Evolutionary conservation across 2,329 filamentous ascomycete genomes (phyloP).

Genomic region (Domatiomyces catenatus): DNA sequence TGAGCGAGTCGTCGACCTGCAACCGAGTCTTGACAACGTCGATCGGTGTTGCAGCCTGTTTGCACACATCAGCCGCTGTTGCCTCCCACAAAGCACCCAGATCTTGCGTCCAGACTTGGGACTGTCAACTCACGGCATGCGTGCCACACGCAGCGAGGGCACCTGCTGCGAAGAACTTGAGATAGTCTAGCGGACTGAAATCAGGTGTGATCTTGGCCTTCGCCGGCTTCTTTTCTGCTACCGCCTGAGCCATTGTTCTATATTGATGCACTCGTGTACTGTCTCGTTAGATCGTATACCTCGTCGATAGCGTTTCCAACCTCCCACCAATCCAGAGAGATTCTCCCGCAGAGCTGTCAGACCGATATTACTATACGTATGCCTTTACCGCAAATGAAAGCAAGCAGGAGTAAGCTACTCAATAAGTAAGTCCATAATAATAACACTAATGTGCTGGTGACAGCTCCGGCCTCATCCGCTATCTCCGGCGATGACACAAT

Average conservation of each 20-base stretch:
- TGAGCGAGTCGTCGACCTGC: conserved; percentile 46
- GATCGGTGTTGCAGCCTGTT: conserved; percentile 54
- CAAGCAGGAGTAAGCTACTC: not conserved
- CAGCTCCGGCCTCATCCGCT: not conserved
- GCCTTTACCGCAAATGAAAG: not conserved
- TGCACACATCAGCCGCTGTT: conserved; percentile 46
- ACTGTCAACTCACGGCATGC: not conserved
- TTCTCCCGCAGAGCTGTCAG: not conserved
- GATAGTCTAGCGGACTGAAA: not conserved
- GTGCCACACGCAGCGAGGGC: not conserved
- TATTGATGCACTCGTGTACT: not conserved
- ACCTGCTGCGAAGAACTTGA: not conserved
- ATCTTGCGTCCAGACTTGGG: not conserved
- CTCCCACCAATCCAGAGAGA: not conserved
- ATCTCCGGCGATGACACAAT: not conserved
- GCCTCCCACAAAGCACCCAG: not conserved
- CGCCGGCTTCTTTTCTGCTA: not conserved
- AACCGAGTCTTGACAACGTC: conserved; percentile 54
- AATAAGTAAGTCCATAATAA: not conserved
- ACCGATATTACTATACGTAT: not conserved
- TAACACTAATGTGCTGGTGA: not conserved
- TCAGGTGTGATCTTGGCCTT: not conserved
- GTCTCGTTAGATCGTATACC: not conserved
- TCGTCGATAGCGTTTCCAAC: not conserved
- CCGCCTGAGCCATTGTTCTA: not conserved